These are phyloP conservation scores for Wallacemonas sp. DNA, from an alignment of 208 protist species.

Conservation along the genomic window DNA sequence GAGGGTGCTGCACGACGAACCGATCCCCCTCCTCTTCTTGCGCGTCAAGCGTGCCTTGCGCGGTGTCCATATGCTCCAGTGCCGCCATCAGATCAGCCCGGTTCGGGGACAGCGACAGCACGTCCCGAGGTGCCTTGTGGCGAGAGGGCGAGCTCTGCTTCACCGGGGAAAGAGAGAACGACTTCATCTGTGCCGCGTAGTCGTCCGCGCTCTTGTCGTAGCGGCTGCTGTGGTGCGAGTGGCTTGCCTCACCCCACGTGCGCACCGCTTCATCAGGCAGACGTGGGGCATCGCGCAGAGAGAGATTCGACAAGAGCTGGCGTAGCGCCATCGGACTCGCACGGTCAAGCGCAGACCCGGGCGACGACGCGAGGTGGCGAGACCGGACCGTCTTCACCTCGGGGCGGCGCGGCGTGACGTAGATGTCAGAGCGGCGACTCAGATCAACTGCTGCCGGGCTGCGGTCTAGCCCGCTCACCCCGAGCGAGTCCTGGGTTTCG, in stretches of 20 bases:
- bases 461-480: neutral
- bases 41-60: neutral
- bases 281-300: conserved; percentile 26
- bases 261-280: conserved; percentile 7
- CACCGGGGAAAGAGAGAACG: conserved; percentile 3
- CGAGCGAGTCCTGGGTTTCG: neutral
- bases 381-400: neutral
- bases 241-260: neutral
- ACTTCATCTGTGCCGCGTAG: conserved; percentile 7
- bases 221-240: neutral
- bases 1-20: conserved; percentile 1
- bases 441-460: neutral
- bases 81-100: neutral
- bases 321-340: neutral
- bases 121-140: neutral
- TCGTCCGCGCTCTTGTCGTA: neutral
- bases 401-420: conserved; percentile 1
- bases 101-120: conserved; percentile 6
- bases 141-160: neutral
- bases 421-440: neutral
- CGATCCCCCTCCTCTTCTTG: neutral
- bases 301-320: conserved; percentile 16
- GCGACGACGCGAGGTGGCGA: neutral
- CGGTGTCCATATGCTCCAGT: conserved; percentile 12
- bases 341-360: neutral